Conservation (phyloP, 2,329 filamentous ascomycete genomes). For the Geosmithia flava region DNA sequence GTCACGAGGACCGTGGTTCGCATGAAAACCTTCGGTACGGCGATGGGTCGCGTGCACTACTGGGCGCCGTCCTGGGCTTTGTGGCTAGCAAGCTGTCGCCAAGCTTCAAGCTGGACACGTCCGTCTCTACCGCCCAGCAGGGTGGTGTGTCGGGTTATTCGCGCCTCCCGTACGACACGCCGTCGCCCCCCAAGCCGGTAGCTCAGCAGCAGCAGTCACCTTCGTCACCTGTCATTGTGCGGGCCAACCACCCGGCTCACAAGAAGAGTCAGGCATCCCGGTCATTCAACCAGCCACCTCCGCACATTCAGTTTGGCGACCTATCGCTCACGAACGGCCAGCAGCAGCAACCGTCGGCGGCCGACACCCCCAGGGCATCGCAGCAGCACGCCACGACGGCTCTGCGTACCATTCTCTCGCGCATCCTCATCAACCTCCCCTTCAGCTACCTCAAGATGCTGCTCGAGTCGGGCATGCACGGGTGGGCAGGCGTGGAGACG, state of each 20-base stretch:
- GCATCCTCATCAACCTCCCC: conserved; percentile 57
- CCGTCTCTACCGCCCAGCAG: conserved; percentile 8
- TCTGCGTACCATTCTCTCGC: conserved; percentile 44
- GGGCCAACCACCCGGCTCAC: conserved; percentile 9
- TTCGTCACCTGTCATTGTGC: conserved; percentile 18
- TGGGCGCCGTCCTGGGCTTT: conserved; percentile 45
- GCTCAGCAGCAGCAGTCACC: background rate
- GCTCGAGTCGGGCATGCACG: conserved; percentile 47
- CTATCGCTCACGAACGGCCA: conserved; percentile 25
- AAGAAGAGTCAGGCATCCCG: background rate
- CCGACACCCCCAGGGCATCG: conserved; percentile 2
- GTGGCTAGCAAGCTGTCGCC: conserved; percentile 46
- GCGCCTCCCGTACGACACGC: conserved; percentile 21
- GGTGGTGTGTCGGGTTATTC: conserved; percentile 21
- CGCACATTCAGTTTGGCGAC: conserved; percentile 58
- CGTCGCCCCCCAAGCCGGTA: conserved; percentile 4
- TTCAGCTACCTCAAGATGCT: conserved; percentile 53
- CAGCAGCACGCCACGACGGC: conserved; percentile 13
- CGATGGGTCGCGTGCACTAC: conserved; percentile 38
- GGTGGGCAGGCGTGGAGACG: conserved; percentile 28
- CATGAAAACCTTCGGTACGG: conserved; percentile 37
- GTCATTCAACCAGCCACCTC: background rate
- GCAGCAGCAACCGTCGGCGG: background rate
- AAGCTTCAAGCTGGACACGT: conserved; percentile 45
- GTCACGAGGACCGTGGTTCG: conserved; percentile 18